Evolutionary conservation across 768 basidiomycete species (phyloP), one percentile per base, ranked within the genome.

Genomic region (Hericium rajendrae): DNA sequence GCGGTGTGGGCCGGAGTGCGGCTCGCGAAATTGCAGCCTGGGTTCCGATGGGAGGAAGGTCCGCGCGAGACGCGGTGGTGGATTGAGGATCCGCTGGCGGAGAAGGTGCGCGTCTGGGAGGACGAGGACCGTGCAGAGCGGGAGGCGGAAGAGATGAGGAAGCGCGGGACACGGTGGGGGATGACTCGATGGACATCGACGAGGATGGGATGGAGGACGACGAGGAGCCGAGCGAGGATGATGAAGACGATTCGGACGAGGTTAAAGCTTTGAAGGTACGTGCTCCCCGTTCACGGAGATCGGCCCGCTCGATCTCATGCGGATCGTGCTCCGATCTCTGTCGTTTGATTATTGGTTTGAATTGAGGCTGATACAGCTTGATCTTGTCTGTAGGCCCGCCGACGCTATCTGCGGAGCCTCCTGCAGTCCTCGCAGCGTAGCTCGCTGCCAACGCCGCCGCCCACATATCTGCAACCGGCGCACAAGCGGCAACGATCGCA

Each of bases 181-280:
- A 68, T 43, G 84, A 85, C 64, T 74, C 77, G 6, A 88, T 88
- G 82, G 88, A 90, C 55, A 72, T 87, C 1, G 89, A 89, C 62
- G 75, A 71, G 9, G 82, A 80, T 4, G 81, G 78, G 41, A 71
- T 69, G 3, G 76, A 72, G 12, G 74, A 70, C 11, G 79, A 75
- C 15, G 83, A 81, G 11, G 82, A 71, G 9, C 71, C 78, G 56
- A 74, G 71, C 40, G 71, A 71, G 24, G 11, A 84, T 24, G 82
- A 86, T 55, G 84, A 82, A 58, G 76, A 80, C 46, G 88, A 91
- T 66, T 76, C 82, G 9, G 81, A 83, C 20, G 84, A 88, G 65
- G 81, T 94, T 39, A 83, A 78, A 64, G 85, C 78, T n/a, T 76
- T 94, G 54, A 92, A 91, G 84, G 91, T 90, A 66, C 53, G 71